A percentile compares a stretch with the other conserved stretches of the same genome.
phyloP scores from a whole-genome alignment of 805 yeast genomes.

The Teunomyces cretensis region DNA sequence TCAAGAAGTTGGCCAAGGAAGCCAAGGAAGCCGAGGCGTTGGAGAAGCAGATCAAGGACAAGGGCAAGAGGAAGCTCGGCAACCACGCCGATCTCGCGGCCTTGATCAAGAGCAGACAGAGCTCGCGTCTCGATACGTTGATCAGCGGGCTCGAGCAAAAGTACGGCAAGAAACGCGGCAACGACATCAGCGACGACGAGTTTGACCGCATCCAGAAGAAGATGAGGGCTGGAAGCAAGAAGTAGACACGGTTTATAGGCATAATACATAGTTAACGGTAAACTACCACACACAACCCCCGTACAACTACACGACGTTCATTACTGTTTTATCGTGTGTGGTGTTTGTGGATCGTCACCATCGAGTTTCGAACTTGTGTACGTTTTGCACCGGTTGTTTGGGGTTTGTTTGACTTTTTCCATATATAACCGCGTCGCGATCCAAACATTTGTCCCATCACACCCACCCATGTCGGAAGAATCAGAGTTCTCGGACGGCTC shows the following conservation, averaged over 20 bases:
- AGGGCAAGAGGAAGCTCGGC: slow-evolving; percentile 27
- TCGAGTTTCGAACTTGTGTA: no score
- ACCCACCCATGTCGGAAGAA: slow-evolving; percentile 5
- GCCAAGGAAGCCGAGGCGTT: slow-evolving; percentile 61
- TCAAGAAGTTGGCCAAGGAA: slow-evolving; percentile 57
- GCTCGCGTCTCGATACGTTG: slow-evolving; percentile 43
- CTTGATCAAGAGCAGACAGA: slow-evolving; percentile 50
- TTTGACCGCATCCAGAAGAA: slow-evolving; percentile 46
- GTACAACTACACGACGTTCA: no score
- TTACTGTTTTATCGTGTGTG: background rate
- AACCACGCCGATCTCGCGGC: slow-evolving; percentile 44
- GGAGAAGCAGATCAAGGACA: slow-evolving; percentile 37
- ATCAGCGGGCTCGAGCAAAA: slow-evolving; percentile 50
- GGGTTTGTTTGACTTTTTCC: background rate
- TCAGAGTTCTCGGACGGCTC: slow-evolving; percentile 10
- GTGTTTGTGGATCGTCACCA: background rate
- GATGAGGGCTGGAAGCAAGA: slow-evolving; percentile 19
- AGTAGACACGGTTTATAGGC: background rate
- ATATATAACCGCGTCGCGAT: slow-evolving; percentile 1
- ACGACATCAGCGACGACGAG: slow-evolving; percentile 51
- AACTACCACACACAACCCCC: no score
- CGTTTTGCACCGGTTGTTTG: background rate
- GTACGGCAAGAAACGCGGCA: slow-evolving; percentile 42
- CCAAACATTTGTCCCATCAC: background rate
- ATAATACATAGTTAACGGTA: background rate